Evolutionary conservation across 148 eudicot genomes (phyloP).

Genomic region (Persicaria tinctoria): DNA sequence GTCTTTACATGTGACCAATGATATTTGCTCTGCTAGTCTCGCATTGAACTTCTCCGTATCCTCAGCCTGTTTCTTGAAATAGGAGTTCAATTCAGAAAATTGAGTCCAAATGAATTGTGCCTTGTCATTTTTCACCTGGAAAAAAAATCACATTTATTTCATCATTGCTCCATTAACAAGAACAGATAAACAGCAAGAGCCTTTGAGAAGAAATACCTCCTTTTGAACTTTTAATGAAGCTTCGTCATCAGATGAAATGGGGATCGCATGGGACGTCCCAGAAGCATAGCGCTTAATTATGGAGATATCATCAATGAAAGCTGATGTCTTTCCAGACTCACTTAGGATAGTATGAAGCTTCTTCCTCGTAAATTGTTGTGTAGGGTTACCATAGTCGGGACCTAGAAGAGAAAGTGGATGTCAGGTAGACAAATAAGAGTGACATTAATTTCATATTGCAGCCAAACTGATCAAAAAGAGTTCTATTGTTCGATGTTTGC

Average conservation of each 20-base stretch:
- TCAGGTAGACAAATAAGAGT: neutral
- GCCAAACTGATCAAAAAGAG: neutral
- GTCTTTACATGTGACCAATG: slow-evolving; percentile 58
- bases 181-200: neutral
- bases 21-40: slow-evolving; percentile 70
- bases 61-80: slow-evolving; percentile 66
- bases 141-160: neutral
- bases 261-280: slow-evolving; percentile 74
- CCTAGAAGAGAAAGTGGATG: slow-evolving; percentile 33
- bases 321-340: slow-evolving; percentile 70
- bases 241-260: slow-evolving; percentile 80
- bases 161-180: neutral
- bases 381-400: slow-evolving; percentile 77
- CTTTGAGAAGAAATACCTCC: slow-evolving; percentile 50
- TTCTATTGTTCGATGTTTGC: neutral
- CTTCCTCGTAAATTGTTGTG: slow-evolving; percentile 50
- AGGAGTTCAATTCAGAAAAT: slow-evolving; percentile 63
- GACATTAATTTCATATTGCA: neutral
- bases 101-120: slow-evolving; percentile 87
- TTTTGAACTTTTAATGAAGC: slow-evolving; percentile 66
- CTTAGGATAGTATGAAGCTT: slow-evolving; percentile 68
- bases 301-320: slow-evolving; percentile 68
- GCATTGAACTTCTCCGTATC: slow-evolving; percentile 48
- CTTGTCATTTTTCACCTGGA: slow-evolving; percentile 63
- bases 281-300: slow-evolving; percentile 83